A percentile compares a stretch with the other conserved stretches of the same genome.
Conservation (phyloP, 2,329 filamentous ascomycete genomes). For the Tolypocladium capitatum region DNA sequence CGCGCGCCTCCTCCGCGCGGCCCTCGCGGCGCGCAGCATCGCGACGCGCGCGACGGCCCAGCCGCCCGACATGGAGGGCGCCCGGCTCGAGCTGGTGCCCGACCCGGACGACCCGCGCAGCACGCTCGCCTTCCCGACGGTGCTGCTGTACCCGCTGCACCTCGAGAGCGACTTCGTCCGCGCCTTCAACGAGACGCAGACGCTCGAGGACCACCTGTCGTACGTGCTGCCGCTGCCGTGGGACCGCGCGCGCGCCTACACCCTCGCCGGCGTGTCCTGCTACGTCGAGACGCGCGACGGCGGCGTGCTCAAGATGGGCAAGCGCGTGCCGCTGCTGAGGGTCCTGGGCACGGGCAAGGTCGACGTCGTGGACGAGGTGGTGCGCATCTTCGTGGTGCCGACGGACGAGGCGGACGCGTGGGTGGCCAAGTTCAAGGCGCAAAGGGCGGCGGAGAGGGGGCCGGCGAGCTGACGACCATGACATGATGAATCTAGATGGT, state of each 20-base stretch:
- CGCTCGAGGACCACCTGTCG: constrained; percentile 60
- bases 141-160: constrained; percentile 75
- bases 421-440: constrained; percentile 72
- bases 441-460: constrained; percentile 41
- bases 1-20: constrained; percentile 51
- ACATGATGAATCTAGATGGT: no score
- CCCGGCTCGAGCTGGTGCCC: constrained; percentile 53
- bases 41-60: constrained; percentile 50
- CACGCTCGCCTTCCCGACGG: constrained; percentile 59
- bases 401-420: constrained; percentile 56
- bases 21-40: constrained; percentile 59
- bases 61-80: constrained; percentile 82
- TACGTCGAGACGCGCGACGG: constrained; percentile 75
- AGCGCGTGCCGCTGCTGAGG: constrained; percentile 66
- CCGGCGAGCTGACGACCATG: background rate
- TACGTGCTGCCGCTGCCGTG: constrained; percentile 86
- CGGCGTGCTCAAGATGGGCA: constrained; percentile 79
- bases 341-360: constrained; percentile 63
- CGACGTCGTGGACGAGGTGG: constrained; percentile 75
- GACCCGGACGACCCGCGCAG: constrained; percentile 63
- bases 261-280: constrained; percentile 56
- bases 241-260: constrained; percentile 61
- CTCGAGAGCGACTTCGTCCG: constrained; percentile 86
- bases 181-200: constrained; percentile 65
- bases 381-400: constrained; percentile 74